Evolutionary conservation across 164 flowering plant genomes (phyloP), one percentile per base, ranked within the genome.

Genomic region (Dillenia turbinata): DNA sequence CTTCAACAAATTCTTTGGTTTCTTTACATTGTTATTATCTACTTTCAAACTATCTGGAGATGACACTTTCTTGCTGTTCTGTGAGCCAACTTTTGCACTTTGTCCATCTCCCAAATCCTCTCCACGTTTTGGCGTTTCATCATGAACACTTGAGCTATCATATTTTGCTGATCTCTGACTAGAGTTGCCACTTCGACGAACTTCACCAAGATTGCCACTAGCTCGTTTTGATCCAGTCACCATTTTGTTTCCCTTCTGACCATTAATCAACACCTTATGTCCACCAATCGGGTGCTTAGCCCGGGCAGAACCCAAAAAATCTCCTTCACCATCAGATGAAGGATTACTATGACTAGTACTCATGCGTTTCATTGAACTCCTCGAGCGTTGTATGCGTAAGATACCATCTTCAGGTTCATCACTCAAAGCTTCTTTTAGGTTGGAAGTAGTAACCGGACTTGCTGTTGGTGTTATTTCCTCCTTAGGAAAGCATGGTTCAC

Each of bases 1-100:
- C 72, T 69, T 78, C 52, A 60, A 19, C 54, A 63, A 55, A 43
- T 76, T 77, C 51, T 80, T 86, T 16, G 59, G 46, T 47, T 64
- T 82, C 56, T 61, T 78, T 26, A 45, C 68, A 73, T 47, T 54
- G 46, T 24, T 45, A 17, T 26, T 49, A 70, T 54, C 80, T 24
- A 66, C 63, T 70, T 58, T 76, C 47, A 66, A 40, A 54, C 60
- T 47, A 62, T 56, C 71, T n/a, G 71, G 48, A 55, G 75, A 67
- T 44, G 62, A 62, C 49, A 63, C 79, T 62, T 50, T 73, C 44
- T 14, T 51, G 49, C 68, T 70, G 52, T 67, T 56, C 61, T 57
- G 61, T 44, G 73, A 26, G 49, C 76, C 22, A 68, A 43, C 47
- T 73, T 73, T 82, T 14, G 26, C 59, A 56, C 71, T 66, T 60